Conservation (phyloP, 768 basidiomycete species). For the Leccinum olivaceopallidum region DNA sequence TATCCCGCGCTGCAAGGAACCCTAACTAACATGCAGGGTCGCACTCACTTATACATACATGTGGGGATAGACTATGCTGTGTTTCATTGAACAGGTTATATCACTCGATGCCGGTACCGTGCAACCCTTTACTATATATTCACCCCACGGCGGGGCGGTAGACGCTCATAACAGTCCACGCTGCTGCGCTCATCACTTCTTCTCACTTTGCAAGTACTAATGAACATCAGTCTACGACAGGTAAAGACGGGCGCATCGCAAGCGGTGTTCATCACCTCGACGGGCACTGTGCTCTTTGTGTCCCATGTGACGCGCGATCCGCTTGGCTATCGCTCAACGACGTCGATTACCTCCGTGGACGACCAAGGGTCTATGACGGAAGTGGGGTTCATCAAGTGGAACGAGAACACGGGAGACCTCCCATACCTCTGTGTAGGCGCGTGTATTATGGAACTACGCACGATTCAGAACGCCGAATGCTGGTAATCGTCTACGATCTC, state of each 20-base stretch:
- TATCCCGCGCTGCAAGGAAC: neutral
- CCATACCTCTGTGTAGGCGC: conserved; percentile 5
- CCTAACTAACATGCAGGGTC: neutral
- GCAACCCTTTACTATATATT: neutral
- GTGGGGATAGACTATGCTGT: conserved; percentile 1
- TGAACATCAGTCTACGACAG: conserved; percentile 24
- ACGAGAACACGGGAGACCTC: neutral
- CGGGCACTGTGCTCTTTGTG: conserved; percentile 18
- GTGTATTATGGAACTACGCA: conserved; percentile 5
- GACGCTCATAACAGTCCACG: neutral
- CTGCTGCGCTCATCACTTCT: neutral
- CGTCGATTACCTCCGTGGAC: conserved; percentile 17
- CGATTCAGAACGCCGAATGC: neutral
- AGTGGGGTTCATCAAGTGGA: conserved; percentile 22
- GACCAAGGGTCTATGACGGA: conserved; percentile 5
- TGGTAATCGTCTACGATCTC: conserved; percentile 2
- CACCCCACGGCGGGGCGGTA: neutral
- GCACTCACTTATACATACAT: neutral
- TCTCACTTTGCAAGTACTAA: neutral
- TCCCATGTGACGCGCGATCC: conserved; percentile 3
- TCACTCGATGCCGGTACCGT: neutral
- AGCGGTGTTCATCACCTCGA: conserved; percentile 16
- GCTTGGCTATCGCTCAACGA: neutral
- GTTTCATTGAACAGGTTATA: neutral
- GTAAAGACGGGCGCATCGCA: conserved; percentile 13